These are phyloP conservation scores for Leucocoprinus sp. DNA, from an alignment of 768 basidiomycete genomes.

Conservation along the genomic window DNA sequence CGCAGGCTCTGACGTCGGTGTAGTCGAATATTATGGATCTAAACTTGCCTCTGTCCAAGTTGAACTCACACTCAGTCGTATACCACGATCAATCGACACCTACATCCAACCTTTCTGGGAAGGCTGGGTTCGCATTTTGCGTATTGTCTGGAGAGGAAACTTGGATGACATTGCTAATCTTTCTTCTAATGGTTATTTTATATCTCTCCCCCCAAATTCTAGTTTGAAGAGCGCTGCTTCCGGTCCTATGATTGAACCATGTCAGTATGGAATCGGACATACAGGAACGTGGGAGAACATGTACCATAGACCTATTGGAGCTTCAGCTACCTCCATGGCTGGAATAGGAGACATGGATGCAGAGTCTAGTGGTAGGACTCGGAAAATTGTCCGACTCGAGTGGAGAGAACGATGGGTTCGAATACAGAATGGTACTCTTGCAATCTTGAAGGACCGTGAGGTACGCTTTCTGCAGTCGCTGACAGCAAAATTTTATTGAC, in stretches of 20 bases:
- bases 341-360: not conserved
- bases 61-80: constrained; percentile 11
- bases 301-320: constrained; percentile 5
- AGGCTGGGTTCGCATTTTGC: constrained; percentile 42
- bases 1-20: constrained; percentile 7
- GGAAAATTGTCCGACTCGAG: constrained; percentile 31
- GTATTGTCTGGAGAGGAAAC: constrained; percentile 25
- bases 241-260: not conserved
- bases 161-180: constrained; percentile 1
- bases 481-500: not conserved
- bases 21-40: constrained; percentile 3
- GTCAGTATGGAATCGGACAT: too few species aligned
- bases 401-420: constrained; percentile 61
- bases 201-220: not conserved
- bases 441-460: constrained; percentile 42
- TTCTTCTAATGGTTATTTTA: not conserved
- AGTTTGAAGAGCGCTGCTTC: constrained; percentile 1
- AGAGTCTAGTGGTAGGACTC: not conserved
- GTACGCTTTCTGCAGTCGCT: constrained; percentile 27
- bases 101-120: constrained; percentile 58
- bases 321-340: not conserved
- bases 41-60: constrained; percentile 18
- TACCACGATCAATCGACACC: constrained; percentile 5
- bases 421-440: constrained; percentile 49
- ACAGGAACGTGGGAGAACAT: not conserved